Evolutionary conservation across 345 rosid species (phyloP).

Genomic region (Acer campestre): DNA sequence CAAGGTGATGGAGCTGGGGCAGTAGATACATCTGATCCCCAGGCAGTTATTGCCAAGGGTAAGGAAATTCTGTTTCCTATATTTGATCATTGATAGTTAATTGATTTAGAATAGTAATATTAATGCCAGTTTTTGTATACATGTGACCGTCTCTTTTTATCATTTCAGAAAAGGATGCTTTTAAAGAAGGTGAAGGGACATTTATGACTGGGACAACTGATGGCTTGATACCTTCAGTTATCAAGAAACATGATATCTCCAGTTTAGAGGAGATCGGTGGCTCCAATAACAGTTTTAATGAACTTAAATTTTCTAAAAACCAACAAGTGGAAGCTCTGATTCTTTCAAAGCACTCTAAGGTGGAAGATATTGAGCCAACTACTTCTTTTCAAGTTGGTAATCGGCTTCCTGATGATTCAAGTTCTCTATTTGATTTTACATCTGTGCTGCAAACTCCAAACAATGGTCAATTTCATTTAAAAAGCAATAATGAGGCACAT

Average conservation of each 20-base stretch:
- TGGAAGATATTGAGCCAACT: slow-evolving; percentile 25
- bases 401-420: slow-evolving; percentile 51
- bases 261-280: slow-evolving; percentile 19
- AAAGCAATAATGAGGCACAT: slow-evolving; percentile 23
- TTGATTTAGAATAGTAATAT: slow-evolving; percentile 3
- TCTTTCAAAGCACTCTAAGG: slow-evolving; percentile 20
- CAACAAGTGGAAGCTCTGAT: slow-evolving; percentile 21
- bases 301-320: slow-evolving; percentile 20
- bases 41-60: slow-evolving; percentile 28
- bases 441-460: slow-evolving; percentile 34
- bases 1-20: slow-evolving; percentile 21
- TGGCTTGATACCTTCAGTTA: slow-evolving; percentile 5
- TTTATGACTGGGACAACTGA: slow-evolving; percentile 3
- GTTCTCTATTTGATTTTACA: slow-evolving; percentile 40
- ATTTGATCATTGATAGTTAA: not conserved
- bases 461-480: slow-evolving; percentile 20
- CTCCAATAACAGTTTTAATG: slow-evolving; percentile 10
- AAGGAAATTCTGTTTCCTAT: slow-evolving; percentile 10
- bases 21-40: slow-evolving; percentile 16
- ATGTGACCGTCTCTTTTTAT: not conserved
- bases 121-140: not conserved
- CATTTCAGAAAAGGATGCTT: slow-evolving; percentile 26
- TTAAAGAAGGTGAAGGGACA: slow-evolving; percentile 24
- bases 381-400: slow-evolving; percentile 32
- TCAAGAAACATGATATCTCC: slow-evolving; percentile 9